phyloP scores from a whole-genome alignment of 257 asterid species.

The Penstemon barbatus region DNA sequence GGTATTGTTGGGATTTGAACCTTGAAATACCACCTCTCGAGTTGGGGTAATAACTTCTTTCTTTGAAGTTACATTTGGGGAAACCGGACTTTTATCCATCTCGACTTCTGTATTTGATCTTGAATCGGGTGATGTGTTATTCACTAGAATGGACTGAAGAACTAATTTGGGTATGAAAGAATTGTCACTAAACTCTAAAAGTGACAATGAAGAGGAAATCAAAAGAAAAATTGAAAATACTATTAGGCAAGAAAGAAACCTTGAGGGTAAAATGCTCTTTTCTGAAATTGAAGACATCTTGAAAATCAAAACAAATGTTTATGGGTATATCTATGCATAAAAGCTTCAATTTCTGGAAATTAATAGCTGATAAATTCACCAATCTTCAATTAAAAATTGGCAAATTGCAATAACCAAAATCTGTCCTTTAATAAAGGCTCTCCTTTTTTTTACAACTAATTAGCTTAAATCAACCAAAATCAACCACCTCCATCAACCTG shows the following conservation, averaged over 20 bases:
- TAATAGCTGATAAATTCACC: background rate
- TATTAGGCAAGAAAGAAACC: slow-evolving; percentile 56
- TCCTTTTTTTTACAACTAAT: no score
- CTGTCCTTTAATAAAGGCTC: background rate
- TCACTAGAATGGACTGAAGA: slow-evolving; percentile 37
- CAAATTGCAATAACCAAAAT: slow-evolving; percentile 21
- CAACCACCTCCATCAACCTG: slow-evolving; percentile 31
- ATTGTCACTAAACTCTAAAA: slow-evolving; percentile 42
- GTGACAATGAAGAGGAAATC: slow-evolving; percentile 51
- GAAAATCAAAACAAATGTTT: slow-evolving; percentile 9
- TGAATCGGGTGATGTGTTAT: slow-evolving; percentile 35
- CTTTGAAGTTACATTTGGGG: slow-evolving; percentile 22
- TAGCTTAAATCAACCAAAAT: slow-evolving; percentile 1
- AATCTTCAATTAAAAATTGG: slow-evolving; percentile 6
- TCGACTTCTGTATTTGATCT: slow-evolving; percentile 11
- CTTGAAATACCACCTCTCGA: slow-evolving; percentile 19
- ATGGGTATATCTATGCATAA: background rate
- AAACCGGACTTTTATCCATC: slow-evolving; percentile 17
- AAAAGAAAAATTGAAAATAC: slow-evolving; percentile 57
- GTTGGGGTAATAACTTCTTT: slow-evolving; percentile 8
- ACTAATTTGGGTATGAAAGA: slow-evolving; percentile 41
- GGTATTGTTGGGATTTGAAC: slow-evolving; percentile 8
- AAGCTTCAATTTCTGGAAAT: slow-evolving; percentile 16
- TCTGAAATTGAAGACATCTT: slow-evolving; percentile 50
- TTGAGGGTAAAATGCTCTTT: slow-evolving; percentile 55